phyloP scores from a whole-genome alignment of 2,329 filamentous ascomycete species.

The Ophiostoma australiae region DNA sequence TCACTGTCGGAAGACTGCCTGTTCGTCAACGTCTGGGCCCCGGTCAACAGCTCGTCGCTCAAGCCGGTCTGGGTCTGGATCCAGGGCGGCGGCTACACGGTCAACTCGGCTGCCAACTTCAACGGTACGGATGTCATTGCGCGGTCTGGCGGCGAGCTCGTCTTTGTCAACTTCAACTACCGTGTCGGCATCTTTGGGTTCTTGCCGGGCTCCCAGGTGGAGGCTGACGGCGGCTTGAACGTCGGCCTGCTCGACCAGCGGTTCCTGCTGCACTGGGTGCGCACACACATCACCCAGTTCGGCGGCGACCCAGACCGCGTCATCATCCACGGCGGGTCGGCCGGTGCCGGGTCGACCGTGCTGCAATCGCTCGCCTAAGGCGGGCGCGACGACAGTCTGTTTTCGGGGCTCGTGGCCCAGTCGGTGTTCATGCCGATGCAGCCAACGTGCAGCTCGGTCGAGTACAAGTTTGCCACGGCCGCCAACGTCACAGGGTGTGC shows the following conservation, averaged over 20 bases:
- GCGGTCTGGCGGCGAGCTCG: slow-evolving; percentile 36
- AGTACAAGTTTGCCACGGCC: neutral
- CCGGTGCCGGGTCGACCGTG: neutral
- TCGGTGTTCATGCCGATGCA: neutral
- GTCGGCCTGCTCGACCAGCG: neutral
- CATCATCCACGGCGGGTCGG: neutral
- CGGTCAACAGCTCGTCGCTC: neutral
- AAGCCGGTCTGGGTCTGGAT: neutral
- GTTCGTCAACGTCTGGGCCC: slow-evolving; percentile 1
- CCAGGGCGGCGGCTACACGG: slow-evolving; percentile 2
- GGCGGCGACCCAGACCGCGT: neutral
- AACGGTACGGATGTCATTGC: slow-evolving; percentile 46
- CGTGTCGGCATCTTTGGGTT: slow-evolving; percentile 60
- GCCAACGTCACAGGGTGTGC: neutral
- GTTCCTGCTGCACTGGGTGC: neutral
- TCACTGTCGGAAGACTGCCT: neutral
- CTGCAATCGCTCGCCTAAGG: neutral
- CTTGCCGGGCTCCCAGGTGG: slow-evolving; percentile 40
- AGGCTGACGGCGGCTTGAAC: neutral
- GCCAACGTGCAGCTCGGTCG: neutral
- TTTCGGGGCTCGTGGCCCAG: neutral
- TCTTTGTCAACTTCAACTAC: slow-evolving; percentile 58
- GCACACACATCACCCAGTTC: neutral
- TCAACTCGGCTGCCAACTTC: slow-evolving; percentile 42
- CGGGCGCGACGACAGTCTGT: neutral